Base-by-base conservation (phyloP, 106 monocot genomes). In the Alisma plantagoaquatica region DNA sequence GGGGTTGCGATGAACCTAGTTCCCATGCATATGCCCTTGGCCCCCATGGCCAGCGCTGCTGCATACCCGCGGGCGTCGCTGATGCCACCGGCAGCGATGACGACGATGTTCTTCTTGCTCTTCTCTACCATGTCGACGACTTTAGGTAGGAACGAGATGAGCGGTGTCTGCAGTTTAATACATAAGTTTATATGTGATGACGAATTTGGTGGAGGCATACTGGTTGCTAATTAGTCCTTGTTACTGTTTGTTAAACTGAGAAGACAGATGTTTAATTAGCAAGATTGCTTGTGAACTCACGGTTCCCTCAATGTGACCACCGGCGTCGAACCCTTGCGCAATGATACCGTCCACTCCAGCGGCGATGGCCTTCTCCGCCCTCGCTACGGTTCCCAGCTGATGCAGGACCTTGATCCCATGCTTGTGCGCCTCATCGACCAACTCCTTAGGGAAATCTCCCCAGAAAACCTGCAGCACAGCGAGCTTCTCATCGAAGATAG, bases 281-380 rank as follows among this genome's bases (percentile, higher is more conserved):
- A n/a, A n/a, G n/a, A n/a, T n/a, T n/a, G n/a, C n/a, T n/a, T n/a
- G n/a, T n/a, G n/a, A n/a, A n/a, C n/a, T 38, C 14, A 38, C 35
- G 14, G 35, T 38, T 38, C 35, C 35, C 35, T 38, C 35, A 16
- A 89, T 62, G 33, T 89, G 88, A 0, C 88, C 88, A 27, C 88
- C 88, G 20, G 88, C 88, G 29, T 89, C 88, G 33, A 18, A 63
- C 44, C 88, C 79, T 75, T 89, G 88, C 64, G 83, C 79, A 51
- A 89, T 74, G 55, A 83, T 73, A 51, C 69, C 75, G 77, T 89
- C 88, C 7, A 89, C 88, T 51, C 79, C 83, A 52, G 88, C 83
- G 57, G 46, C 47, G 51, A 59, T 70, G 10, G 88, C 83, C 56
- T 83, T 89, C 26, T 63, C 67, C 41, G 83, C 88, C 41, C 75